phyloP scores from a whole-genome alignment of 2,329 filamentous ascomycete species.

The Triangularia verruculosa region DNA sequence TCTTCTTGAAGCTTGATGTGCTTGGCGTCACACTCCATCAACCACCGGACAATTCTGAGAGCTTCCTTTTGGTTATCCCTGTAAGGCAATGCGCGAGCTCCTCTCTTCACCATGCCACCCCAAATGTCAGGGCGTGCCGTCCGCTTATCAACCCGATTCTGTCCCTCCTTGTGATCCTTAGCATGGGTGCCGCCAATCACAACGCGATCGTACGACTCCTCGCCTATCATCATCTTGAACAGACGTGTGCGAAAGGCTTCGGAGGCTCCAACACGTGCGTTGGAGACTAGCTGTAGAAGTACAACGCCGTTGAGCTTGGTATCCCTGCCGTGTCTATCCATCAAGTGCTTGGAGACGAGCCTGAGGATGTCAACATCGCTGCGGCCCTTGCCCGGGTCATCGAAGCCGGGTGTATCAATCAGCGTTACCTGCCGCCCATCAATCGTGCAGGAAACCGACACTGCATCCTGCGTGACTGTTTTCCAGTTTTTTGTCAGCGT shows the following conservation, averaged over 20 bases:
- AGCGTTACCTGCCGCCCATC: not conserved
- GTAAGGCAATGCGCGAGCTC: not conserved
- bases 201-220: not conserved
- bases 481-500: not conserved
- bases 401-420: not conserved
- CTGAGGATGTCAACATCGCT: not conserved
- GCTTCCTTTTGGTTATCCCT: not conserved
- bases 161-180: too few relatives aligned
- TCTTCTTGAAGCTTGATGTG: not conserved
- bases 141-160: too few relatives aligned
- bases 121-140: too few relatives aligned
- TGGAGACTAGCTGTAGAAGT: not conserved
- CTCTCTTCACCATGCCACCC: too few relatives aligned
- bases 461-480: not conserved
- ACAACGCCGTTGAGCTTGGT: not conserved
- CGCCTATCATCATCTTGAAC: not conserved
- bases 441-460: not conserved
- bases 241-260: not conserved
- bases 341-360: not conserved
- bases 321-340: not conserved
- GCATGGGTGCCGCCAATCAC: not conserved
- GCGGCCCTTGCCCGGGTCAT: not conserved
- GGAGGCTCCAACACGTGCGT: not conserved
- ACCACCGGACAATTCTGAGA: not conserved
- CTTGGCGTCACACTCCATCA: not conserved